Base-by-base conservation (phyloP, 306 rosid genomes). In the Pterocarpus macrocarpus region DNA sequence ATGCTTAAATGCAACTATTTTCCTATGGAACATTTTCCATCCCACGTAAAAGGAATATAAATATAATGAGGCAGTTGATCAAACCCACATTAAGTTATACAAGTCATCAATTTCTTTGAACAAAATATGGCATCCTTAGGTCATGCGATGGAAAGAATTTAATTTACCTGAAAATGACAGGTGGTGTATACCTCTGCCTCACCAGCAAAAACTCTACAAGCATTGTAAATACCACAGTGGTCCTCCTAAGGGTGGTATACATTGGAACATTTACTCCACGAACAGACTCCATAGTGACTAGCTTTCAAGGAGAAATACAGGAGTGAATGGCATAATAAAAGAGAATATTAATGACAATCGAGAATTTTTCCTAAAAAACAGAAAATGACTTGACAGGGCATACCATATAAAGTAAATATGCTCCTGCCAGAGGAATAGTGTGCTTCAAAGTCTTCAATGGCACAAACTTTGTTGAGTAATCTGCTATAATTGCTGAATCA, bases 261-360 rank as follows among this genome's bases (percentile, higher is more conserved):
- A 95, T 95, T 38, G 99, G 99, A 84, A 95, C 99, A 89, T 95
- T 95, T 79, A 95, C 97, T 80, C 99, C 97, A 47, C 97, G 97
- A 67, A 93, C 97, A 80, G 99, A 89, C 91, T 91, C 99, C 99
- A 95, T 91, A 75, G 95, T 86, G 81, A 87, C 93, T 93, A 95
- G 83, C 97, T 95, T 22, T 22, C 28, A 87, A 88, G 87, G 81
- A 85, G 71, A 93, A 88, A 87, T 63, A 71, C 4, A 73, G 55
- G 61, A 83, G 78, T 45, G 44, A 80, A 63, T 66, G 78, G 28
- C 17, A 75, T 71, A 50, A 86, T 69, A 64, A 38, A 44, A 70
- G 44, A 43, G 56, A 62, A 64, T 8, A 75, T 22, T 22, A 22
- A 22, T 22, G 69, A 32, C 13, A 5, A 16, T 33, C 14, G 12